Percentiles rank a stretch among this genome's conserved stretches.
These are phyloP conservation scores for Penicillium expansum DNA, from an alignment of 2,329 filamentous ascomycete genomes.

Conservation along the genomic window DNA sequence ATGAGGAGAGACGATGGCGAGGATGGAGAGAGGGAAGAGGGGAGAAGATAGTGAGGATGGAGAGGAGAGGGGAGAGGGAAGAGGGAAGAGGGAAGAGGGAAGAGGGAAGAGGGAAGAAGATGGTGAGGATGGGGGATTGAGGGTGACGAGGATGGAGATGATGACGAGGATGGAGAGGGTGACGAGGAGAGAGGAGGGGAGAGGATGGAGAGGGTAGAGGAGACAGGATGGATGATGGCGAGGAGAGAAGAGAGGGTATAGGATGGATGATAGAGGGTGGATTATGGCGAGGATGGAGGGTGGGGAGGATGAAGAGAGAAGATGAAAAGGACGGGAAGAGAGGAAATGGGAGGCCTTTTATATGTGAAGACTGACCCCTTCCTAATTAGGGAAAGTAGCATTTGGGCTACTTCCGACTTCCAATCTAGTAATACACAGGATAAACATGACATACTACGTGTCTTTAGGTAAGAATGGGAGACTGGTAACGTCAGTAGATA, in stretches of 20 bases:
- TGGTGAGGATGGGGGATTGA: not conserved
- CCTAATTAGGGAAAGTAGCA: not conserved
- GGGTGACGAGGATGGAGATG: not conserved
- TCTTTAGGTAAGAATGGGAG: not conserved
- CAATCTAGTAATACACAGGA: not conserved
- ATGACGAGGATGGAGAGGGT: not conserved
- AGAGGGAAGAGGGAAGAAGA: too few species aligned
- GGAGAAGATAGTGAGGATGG: not conserved
- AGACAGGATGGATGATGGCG: too few species aligned
- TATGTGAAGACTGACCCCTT: not conserved
- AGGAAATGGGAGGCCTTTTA: not conserved
- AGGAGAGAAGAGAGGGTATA: not conserved
- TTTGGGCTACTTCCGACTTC: not conserved
- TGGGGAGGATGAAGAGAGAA: not conserved
- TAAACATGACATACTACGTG: not conserved
- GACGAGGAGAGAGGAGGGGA: too few species aligned
- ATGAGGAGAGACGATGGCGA: not conserved
- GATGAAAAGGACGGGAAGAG: not conserved
- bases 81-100: not conserved
- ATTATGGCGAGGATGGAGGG: not conserved
- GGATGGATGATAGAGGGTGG: too few species aligned
- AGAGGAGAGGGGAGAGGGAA: not conserved
- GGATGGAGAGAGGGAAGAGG: not conserved
- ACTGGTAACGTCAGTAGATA: not conserved
- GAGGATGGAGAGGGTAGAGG: too few species aligned